Evolutionary conservation across 2,329 filamentous ascomycete genomes (phyloP).

Genomic region (Paecilomyces niveus): DNA sequence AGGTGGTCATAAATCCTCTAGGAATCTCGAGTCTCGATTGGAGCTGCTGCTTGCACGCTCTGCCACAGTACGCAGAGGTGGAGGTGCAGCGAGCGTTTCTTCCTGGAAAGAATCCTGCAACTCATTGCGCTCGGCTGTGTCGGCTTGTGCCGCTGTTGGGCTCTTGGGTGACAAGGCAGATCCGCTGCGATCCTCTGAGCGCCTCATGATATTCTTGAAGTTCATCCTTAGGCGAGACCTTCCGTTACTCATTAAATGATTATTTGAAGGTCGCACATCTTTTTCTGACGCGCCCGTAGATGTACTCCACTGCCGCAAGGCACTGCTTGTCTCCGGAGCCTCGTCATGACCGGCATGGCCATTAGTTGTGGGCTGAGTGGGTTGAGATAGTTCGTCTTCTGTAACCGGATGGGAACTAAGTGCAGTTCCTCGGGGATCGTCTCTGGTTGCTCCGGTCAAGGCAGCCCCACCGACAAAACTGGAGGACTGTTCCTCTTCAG

Average conservation of each 20-base stretch:
- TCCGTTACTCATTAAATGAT: slow-evolving; percentile 6
- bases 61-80: slow-evolving; percentile 8
- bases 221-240: slow-evolving; percentile 19
- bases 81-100: slow-evolving; percentile 23
- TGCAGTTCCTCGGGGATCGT: slow-evolving; percentile 15
- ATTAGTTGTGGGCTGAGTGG: slow-evolving; percentile 9
- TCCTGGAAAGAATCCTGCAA: slow-evolving; percentile 22
- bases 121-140: slow-evolving; percentile 15
- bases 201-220: slow-evolving; percentile 18
- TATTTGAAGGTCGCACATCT: slow-evolving; percentile 10
- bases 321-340: not conserved
- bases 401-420: slow-evolving; percentile 26
- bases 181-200: slow-evolving; percentile 6
- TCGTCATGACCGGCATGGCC: not conserved
- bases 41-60: slow-evolving; percentile 18
- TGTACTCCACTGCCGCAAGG: slow-evolving; percentile 8
- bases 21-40: slow-evolving; percentile 28
- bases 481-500: slow-evolving; percentile 1
- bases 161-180: not conserved
- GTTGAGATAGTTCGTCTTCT: slow-evolving; percentile 14
- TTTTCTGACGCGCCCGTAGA: slow-evolving; percentile 3
- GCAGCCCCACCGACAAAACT: slow-evolving; percentile 16
- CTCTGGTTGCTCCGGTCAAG: slow-evolving; percentile 7
- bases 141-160: not conserved
- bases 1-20: slow-evolving; percentile 26